A percentile compares a stretch with the other conserved stretches of the same genome.
These are phyloP conservation scores for Colletotrichum sp. DNA, from an alignment of 2,329 filamentous ascomycete genomes.

Conservation along the genomic window DNA sequence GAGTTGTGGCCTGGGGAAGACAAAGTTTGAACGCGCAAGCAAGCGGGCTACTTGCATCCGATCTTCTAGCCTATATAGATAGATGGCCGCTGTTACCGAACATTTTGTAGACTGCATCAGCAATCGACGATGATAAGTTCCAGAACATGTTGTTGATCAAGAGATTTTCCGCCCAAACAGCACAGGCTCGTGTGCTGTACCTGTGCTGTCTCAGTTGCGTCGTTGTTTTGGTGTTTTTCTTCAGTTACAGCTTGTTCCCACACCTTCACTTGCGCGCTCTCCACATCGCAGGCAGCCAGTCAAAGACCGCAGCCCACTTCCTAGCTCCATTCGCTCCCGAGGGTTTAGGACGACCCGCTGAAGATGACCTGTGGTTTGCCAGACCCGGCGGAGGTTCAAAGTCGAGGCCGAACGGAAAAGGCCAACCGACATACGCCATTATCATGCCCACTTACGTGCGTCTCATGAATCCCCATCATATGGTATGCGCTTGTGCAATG, in stretches of 20 bases:
- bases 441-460: constrained; percentile 6
- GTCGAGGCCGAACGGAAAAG: background rate
- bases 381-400: background rate
- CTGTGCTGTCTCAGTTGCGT: background rate
- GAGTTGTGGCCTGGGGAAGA: background rate
- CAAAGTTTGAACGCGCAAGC: background rate
- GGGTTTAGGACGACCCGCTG: no score
- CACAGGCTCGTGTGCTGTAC: background rate
- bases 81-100: background rate
- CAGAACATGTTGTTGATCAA: background rate
- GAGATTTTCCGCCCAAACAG: background rate
- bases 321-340: background rate
- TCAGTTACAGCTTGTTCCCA: background rate
- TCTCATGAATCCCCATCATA: background rate
- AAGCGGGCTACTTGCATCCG: background rate
- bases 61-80: background rate
- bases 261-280: background rate
- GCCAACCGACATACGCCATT: background rate
- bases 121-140: background rate
- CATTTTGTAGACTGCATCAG: no score
- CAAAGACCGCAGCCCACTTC: background rate
- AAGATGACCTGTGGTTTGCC: background rate
- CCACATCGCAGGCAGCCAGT: background rate
- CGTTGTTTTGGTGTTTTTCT: background rate
- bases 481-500: background rate